These are phyloP conservation scores for Bauhinia variegata DNA, from an alignment of 306 rosid genomes.

Conservation along the genomic window DNA sequence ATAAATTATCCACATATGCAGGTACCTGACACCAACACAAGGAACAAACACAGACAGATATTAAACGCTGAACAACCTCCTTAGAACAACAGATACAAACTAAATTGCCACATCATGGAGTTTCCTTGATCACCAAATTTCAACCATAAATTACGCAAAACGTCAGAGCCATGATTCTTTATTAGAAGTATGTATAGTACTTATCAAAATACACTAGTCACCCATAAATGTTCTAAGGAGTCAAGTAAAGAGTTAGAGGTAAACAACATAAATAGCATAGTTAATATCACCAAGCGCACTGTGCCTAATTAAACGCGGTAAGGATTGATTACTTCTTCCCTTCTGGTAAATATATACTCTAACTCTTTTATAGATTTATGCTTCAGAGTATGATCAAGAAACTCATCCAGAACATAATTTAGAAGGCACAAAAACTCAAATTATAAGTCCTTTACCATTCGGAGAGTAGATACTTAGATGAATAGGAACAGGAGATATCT, in stretches of 20 bases:
- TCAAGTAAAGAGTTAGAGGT: neutral
- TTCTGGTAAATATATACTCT: neutral
- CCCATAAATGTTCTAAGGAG: slow-evolving; percentile 7
- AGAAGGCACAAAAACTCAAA: slow-evolving; percentile 14
- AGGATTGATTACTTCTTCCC: neutral
- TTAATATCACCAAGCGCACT: neutral
- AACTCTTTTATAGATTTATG: neutral
- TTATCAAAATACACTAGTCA: slow-evolving; percentile 12
- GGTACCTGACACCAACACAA: neutral
- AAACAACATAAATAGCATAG: slow-evolving; percentile 4
- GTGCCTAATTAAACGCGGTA: neutral
- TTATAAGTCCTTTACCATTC: slow-evolving; percentile 39
- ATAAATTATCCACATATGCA: slow-evolving; percentile 19
- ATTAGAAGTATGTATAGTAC: slow-evolving; percentile 3
- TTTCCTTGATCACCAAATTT: slow-evolving; percentile 20
- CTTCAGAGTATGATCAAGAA: slow-evolving; percentile 6
- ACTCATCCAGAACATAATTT: slow-evolving; percentile 10
- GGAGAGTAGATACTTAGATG: slow-evolving; percentile 87
- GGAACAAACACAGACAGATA: slow-evolving; percentile 1
- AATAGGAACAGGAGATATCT: slow-evolving; percentile 84
- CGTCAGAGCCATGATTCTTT: slow-evolving; percentile 16
- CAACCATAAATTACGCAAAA: slow-evolving; percentile 7
- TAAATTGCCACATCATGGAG: no score
- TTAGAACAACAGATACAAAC: slow-evolving; percentile 6
- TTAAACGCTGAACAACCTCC: slow-evolving; percentile 7